Base-by-base conservation (phyloP, 805 yeast species). In the Starmerella lactis-condensi region DNA sequence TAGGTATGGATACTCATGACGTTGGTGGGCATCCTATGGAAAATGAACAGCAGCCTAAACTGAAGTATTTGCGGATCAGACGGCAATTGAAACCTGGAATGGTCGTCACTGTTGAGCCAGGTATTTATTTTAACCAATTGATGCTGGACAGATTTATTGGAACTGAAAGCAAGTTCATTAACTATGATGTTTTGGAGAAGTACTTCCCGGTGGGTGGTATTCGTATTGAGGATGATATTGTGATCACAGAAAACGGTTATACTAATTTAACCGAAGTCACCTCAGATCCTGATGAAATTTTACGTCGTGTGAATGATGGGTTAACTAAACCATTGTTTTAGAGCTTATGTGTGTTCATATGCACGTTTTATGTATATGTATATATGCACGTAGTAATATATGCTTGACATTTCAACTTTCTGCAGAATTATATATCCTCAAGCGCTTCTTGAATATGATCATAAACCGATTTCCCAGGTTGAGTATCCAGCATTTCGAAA, bases 1-100 rank as follows among this genome's bases (percentile, higher is more conserved):
- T 85, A 24, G 98, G 98, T 16, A 64, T 85, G 75, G 94, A 85
- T 50, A 82, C 93, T 3, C 98, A 89, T 53, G 98, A 85, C 54
- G 91, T 81, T 28, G 96, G 79, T 25, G 96, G 98, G 1, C 49
- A 63, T 39, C 71, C 96, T 11, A 72, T 85, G 52, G 83, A 83
- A 51, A 67, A 72, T 3, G 98, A 85, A 51, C 65, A 76, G 6
- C 72, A 89, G 51, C 76, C 77, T 17, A 62, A 75, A 54, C 64
- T 81, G 45, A 58, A 65, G 35, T 81, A 77, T 50, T 64, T 85
- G 48, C 72, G 98, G 50, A 56, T 89, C 33, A 67, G 96, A 45
- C 69, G 96, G 46, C 51, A 56, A 1, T 62, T 85, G 33, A 57
- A 69, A 51, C 59, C 61, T 24, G 76, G 78, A 11, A 82, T 85